Base-by-base conservation (phyloP, 371 early-diverging fungal species). In the Nematocida sp. region DNA sequence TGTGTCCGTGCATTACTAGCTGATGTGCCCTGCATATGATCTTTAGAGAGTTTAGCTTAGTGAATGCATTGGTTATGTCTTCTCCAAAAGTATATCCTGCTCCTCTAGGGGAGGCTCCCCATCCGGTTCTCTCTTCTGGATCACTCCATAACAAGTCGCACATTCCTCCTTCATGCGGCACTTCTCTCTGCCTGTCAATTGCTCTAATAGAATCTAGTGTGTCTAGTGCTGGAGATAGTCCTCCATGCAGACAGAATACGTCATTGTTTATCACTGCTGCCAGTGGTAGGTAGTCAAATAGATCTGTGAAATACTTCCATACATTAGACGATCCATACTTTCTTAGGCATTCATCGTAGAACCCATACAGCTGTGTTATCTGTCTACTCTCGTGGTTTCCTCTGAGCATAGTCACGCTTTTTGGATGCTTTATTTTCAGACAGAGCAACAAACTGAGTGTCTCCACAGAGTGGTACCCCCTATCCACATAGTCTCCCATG, bases 81-180 rank as follows among this genome's bases (percentile, higher is more conserved):
- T 76, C 65, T 47, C 76, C 76, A 49, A 65, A 76, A 31, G 64
- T 63, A 45, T 57, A 63, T 9, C 76, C 76, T 1, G 66, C 66
- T 34, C 76, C 76, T 11, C 76, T 32, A 1, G 65, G 76, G n/a
- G 76, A 76, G 1, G 76, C 65, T n/a, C 66, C 76, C 64, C 66
- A 66, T 2, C 76, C 76, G 47, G 38, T 64, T 60, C 64, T 76
- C 79, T 95, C 95, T 77, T 96, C 96, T 15, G 99, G 99, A 84
- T 98, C 99, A 27, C 93, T 92, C 99, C 99, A 98, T 40, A 98
- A 83, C 60, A 98, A 80, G 78, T 96, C 99, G 38, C 93, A 92
- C 91, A 96, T 94, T 13, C 91, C 90, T 35, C 98, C 99, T 80
- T 94, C 93, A 78, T 95, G 95, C 31, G 97, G 96, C 45, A 96